Conservation (phyloP, 2,329 filamentous ascomycete genomes). For the Periconia macrospinosa region DNA sequence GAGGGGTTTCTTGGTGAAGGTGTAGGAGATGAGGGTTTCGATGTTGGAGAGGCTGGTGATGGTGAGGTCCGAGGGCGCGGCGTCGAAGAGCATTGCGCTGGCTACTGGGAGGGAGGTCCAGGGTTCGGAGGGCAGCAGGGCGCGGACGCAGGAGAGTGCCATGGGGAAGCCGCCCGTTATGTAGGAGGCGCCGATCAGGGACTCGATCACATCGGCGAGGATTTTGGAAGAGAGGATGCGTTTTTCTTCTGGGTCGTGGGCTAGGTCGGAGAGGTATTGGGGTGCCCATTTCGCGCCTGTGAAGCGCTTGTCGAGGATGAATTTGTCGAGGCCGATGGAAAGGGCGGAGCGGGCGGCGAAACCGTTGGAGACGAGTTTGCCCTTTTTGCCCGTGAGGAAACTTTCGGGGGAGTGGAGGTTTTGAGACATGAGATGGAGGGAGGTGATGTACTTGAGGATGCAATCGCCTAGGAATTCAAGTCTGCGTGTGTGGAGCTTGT, state of each 20-base stretch:
- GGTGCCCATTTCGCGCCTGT: constrained; percentile 74
- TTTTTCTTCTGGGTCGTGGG: constrained; percentile 13
- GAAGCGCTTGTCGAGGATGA: constrained; percentile 70
- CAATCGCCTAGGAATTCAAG: constrained; percentile 87
- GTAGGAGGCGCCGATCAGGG: constrained; percentile 77
- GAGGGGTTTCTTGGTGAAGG: constrained; percentile 66
- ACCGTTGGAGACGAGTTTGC: constrained; percentile 72
- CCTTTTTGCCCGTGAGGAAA: constrained; percentile 69
- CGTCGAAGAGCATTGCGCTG: constrained; percentile 28
- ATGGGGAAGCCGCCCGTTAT: constrained; percentile 67
- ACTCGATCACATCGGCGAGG: constrained; percentile 85
- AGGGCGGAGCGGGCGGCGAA: constrained; percentile 69
- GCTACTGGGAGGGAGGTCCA: constrained; percentile 29
- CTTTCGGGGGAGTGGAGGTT: constrained; percentile 74
- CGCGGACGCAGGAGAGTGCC: constrained; percentile 63
- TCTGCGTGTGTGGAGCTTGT: background rate
- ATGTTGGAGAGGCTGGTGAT: constrained; percentile 45
- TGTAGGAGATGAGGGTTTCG: constrained; percentile 70
- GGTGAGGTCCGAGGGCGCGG: constrained; percentile 13
- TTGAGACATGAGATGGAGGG: constrained; percentile 64
- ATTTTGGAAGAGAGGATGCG: constrained; percentile 70
- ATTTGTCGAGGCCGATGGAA: constrained; percentile 67
- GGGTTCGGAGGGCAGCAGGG: constrained; percentile 65
- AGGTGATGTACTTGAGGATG: constrained; percentile 74
- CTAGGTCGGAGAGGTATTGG: constrained; percentile 55